A percentile compares a stretch with the other conserved stretches of the same genome.
These are phyloP conservation scores for Trichophyton benhamiae DNA, from an alignment of 2,329 filamentous ascomycete genomes.

Conservation along the genomic window DNA sequence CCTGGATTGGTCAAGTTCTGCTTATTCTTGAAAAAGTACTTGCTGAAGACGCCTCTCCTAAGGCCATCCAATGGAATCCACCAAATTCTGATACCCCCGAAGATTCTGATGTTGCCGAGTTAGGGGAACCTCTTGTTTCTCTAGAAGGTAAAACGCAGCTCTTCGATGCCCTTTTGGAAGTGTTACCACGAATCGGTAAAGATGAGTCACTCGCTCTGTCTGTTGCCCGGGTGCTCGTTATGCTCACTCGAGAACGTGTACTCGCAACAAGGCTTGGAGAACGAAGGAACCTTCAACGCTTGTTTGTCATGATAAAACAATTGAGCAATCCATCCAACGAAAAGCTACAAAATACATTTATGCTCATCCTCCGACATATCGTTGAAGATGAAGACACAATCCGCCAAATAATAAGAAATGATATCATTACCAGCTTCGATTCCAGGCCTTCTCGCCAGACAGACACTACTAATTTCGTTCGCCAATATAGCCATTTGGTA, in stretches of 20 bases:
- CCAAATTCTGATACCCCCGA: slow-evolving; percentile 35
- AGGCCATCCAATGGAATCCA: slow-evolving; percentile 57
- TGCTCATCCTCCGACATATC: slow-evolving; percentile 81
- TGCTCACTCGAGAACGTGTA: slow-evolving; percentile 66
- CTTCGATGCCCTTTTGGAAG: slow-evolving; percentile 64
- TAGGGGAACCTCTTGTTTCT: slow-evolving; percentile 51
- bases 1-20: slow-evolving; percentile 84
- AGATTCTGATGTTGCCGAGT: slow-evolving; percentile 37
- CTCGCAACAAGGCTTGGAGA: slow-evolving; percentile 68
- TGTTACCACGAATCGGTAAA: slow-evolving; percentile 77
- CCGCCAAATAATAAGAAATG: slow-evolving; percentile 79
- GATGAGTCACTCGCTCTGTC: slow-evolving; percentile 75
- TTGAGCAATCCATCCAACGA: slow-evolving; percentile 67
- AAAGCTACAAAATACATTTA: slow-evolving; percentile 60
- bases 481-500: slow-evolving; percentile 64
- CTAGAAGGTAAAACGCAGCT: slow-evolving; percentile 56
- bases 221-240: slow-evolving; percentile 69
- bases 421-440: slow-evolving; percentile 70
- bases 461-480: slow-evolving; percentile 62
- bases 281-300: slow-evolving; percentile 73
- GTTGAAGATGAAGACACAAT: slow-evolving; percentile 87
- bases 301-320: slow-evolving; percentile 94
- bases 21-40: slow-evolving; percentile 81
- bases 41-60: slow-evolving; percentile 75
- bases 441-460: slow-evolving; percentile 43